These are phyloP conservation scores for Alnus rubra DNA, from an alignment of 306 rosid genomes.

Conservation along the genomic window DNA sequence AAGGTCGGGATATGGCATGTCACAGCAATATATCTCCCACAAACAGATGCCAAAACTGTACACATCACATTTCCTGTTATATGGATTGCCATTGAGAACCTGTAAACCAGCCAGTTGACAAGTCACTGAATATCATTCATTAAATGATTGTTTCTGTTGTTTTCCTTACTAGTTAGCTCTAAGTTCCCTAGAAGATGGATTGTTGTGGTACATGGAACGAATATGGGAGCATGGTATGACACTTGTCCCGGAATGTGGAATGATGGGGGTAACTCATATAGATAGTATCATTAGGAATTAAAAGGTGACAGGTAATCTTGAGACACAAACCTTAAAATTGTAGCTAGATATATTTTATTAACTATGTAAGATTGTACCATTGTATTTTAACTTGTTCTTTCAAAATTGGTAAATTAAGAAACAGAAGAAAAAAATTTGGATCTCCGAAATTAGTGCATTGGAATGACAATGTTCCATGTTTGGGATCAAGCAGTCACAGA, in stretches of 20 bases:
- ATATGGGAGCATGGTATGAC: neutral
- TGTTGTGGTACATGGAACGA: neutral
- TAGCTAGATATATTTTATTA: neutral
- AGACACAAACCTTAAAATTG: neutral
- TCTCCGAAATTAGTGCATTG: neutral
- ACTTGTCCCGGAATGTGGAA: neutral
- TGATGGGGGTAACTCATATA: neutral
- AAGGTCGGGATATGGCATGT: constrained; percentile 98
- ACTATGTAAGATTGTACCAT: neutral
- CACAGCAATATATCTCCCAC: constrained; percentile 97
- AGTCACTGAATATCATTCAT: constrained; percentile 27
- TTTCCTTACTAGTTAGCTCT: neutral
- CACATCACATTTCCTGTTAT: constrained; percentile 95
- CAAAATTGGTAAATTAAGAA: neutral
- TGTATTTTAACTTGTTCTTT: neutral
- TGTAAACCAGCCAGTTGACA: constrained; percentile 39
- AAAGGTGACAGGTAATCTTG: neutral
- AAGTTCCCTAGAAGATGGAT: neutral
- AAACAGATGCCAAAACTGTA: constrained; percentile 96
- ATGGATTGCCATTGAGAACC: constrained; percentile 97
- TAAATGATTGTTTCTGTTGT: neutral
- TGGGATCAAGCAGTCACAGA: neutral
- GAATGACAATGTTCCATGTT: neutral
- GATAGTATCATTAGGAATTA: constrained; percentile 7
- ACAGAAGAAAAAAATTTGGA: neutral